These are phyloP conservation scores for Cryphonectria nitschkei DNA, from an alignment of 2,329 filamentous ascomycete species.

Conservation along the genomic window DNA sequence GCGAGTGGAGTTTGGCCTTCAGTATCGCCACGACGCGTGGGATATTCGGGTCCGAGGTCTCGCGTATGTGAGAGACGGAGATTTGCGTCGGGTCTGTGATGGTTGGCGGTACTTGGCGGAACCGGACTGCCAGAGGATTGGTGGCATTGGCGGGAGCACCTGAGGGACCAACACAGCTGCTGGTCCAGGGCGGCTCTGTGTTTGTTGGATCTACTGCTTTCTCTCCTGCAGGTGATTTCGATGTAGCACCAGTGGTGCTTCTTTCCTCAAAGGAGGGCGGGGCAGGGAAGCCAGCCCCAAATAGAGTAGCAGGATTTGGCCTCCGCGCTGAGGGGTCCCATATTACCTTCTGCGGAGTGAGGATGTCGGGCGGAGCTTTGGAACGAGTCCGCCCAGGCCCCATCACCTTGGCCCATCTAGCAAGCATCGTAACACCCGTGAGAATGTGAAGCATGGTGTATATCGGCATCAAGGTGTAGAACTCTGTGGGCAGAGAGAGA, in stretches of 20 bases:
- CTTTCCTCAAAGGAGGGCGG: slow-evolving; percentile 5
- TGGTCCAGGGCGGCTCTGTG: background rate
- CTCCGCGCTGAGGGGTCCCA: slow-evolving; percentile 26
- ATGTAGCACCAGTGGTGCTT: background rate
- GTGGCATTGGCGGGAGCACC: background rate
- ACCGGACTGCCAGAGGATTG: background rate
- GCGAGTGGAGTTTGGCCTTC: slow-evolving; percentile 46
- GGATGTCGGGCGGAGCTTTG: slow-evolving; percentile 14
- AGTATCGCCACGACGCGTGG: slow-evolving; percentile 46
- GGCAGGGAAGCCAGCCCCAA: slow-evolving; percentile 14
- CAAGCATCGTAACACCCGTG: slow-evolving; percentile 54
- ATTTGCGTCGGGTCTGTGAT: slow-evolving; percentile 27
- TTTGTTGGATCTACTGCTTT: background rate
- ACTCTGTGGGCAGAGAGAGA: slow-evolving; percentile 46
- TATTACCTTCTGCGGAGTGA: slow-evolving; percentile 22
- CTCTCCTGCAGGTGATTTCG: background rate
- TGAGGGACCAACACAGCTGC: background rate
- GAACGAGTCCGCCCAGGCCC: slow-evolving; percentile 38
- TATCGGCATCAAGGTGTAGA: slow-evolving; percentile 52
- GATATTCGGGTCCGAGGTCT: slow-evolving; percentile 43
- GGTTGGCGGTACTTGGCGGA: slow-evolving; percentile 6
- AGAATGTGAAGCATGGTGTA: slow-evolving; percentile 50
- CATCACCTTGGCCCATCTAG: slow-evolving; percentile 54
- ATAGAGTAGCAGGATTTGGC: background rate
- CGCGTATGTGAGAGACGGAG: slow-evolving; percentile 30